Conservation (phyloP, 345 rosid species). For the Brassica rapa region DNA sequence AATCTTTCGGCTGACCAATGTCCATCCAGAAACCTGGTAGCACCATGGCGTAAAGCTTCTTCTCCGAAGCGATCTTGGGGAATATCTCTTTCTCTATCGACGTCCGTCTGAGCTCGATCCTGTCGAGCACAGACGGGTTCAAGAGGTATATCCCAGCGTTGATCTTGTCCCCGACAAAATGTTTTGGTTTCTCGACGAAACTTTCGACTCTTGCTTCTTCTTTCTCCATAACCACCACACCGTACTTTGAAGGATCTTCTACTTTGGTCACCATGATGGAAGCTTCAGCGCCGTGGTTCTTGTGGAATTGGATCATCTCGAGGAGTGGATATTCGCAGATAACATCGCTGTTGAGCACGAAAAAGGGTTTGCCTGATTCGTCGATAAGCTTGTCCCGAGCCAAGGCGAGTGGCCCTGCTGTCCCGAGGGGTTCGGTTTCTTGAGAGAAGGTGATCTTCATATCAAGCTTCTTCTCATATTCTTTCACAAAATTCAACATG, state of each 20-base stretch:
- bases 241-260: slow-evolving; percentile 86
- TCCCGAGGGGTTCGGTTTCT: slow-evolving; percentile 92
- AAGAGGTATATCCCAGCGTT: slow-evolving; percentile 90
- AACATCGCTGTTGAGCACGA: slow-evolving; percentile 45
- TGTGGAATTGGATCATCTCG: slow-evolving; percentile 18
- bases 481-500: slow-evolving; percentile 81
- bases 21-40: slow-evolving; percentile 42
- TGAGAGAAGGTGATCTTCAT: slow-evolving; percentile 87
- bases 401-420: slow-evolving; percentile 93
- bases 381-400: slow-evolving; percentile 78
- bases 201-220: slow-evolving; percentile 56
- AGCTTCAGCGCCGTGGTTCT: slow-evolving; percentile 5
- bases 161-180: slow-evolving; percentile 88
- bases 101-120: slow-evolving; percentile 77
- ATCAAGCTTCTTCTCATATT: slow-evolving; percentile 80
- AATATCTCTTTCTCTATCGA: slow-evolving; percentile 92
- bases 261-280: slow-evolving; percentile 69
- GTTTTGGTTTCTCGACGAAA: slow-evolving; percentile 82
- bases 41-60: slow-evolving; percentile 79
- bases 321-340: slow-evolving; percentile 80
- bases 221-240: slow-evolving; percentile 89
- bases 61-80: slow-evolving; percentile 76
- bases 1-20: slow-evolving; percentile 41
- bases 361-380: slow-evolving; percentile 70
- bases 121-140: slow-evolving; percentile 78